These are phyloP conservation scores for Blastomyces silverae DNA, from an alignment of 2,329 filamentous ascomycete species.

Conservation along the genomic window DNA sequence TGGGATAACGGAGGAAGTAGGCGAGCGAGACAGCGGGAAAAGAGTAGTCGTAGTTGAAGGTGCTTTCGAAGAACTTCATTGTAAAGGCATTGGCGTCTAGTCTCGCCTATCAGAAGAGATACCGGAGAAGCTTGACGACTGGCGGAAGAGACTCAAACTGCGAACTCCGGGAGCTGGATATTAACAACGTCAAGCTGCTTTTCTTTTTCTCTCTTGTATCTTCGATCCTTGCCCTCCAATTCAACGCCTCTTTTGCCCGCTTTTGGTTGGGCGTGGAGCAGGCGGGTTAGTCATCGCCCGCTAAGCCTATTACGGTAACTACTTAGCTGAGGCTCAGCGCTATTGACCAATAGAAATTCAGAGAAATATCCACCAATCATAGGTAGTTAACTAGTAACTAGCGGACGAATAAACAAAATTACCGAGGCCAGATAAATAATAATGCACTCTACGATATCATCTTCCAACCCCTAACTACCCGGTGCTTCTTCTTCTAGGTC, in stretches of 20 bases:
- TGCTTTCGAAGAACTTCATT: slow-evolving; percentile 50
- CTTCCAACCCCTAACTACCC: too few species aligned
- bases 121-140: neutral
- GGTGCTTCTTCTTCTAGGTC: too few species aligned
- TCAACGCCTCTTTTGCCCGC: neutral
- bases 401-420: too few species aligned
- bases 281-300: neutral
- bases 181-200: neutral
- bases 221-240: neutral
- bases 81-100: slow-evolving; percentile 21
- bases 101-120: neutral
- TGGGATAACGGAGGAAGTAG: slow-evolving; percentile 63
- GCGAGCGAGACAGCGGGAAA: slow-evolving; percentile 60
- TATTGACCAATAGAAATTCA: neutral
- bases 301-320: neutral
- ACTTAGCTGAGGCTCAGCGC: neutral
- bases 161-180: neutral
- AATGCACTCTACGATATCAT: too few species aligned
- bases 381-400: too few species aligned
- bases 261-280: neutral
- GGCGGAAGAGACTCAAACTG: neutral
- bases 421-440: too few species aligned
- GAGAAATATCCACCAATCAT: neutral
- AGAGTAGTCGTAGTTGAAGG: slow-evolving; percentile 57
- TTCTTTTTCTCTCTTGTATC: neutral